Percentiles rank a stretch among this genome's conserved stretches.
phyloP scores from a whole-genome alignment of 768 basidiomycete species.

The Mycena latifolia region DNA sequence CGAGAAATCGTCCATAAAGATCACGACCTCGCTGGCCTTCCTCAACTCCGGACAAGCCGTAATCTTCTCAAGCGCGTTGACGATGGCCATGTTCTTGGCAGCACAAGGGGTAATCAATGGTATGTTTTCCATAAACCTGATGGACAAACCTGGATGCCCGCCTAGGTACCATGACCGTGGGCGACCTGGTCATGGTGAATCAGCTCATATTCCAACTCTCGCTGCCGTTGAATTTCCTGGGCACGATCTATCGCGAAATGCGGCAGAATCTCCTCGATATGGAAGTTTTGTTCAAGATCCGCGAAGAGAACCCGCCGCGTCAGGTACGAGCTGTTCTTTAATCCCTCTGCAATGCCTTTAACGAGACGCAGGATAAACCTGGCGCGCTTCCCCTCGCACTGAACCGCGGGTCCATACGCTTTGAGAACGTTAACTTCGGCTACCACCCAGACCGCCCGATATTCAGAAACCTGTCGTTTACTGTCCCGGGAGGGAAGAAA shows the following conservation, averaged over 20 bases:
- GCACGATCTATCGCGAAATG: constrained; percentile 97
- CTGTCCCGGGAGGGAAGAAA: constrained; percentile 95
- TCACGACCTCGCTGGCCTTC: constrained; percentile 92
- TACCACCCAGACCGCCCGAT: constrained; percentile 95
- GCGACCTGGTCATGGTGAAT: constrained; percentile 99
- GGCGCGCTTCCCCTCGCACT: constrained; percentile 76
- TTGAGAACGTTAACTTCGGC: constrained; percentile 92
- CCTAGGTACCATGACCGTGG: constrained; percentile 95
- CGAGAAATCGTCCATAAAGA: constrained; percentile 93
- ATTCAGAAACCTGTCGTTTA: constrained; percentile 89
- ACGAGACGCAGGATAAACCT: constrained; percentile 68
- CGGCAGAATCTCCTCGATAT: constrained; percentile 97
- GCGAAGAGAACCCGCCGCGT: constrained; percentile 81
- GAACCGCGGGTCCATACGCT: constrained; percentile 88
- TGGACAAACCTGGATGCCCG: not conserved
- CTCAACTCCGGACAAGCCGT: constrained; percentile 97
- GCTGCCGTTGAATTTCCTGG: constrained; percentile 96
- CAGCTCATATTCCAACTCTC: constrained; percentile 98
- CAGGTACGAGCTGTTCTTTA: constrained; percentile 54
- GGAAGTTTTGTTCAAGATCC: constrained; percentile 94
- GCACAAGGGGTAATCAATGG: constrained; percentile 95
- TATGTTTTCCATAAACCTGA: constrained; percentile 45
- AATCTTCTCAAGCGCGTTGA: constrained; percentile 95
- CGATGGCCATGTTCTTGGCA: constrained; percentile 95
- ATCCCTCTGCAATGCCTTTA: not conserved